A percentile compares a stretch with the other conserved stretches of the same genome.
These are phyloP conservation scores for Pichiaceae sp. DNA, from an alignment of 1,139 yeast genomes.

Conservation along the genomic window DNA sequence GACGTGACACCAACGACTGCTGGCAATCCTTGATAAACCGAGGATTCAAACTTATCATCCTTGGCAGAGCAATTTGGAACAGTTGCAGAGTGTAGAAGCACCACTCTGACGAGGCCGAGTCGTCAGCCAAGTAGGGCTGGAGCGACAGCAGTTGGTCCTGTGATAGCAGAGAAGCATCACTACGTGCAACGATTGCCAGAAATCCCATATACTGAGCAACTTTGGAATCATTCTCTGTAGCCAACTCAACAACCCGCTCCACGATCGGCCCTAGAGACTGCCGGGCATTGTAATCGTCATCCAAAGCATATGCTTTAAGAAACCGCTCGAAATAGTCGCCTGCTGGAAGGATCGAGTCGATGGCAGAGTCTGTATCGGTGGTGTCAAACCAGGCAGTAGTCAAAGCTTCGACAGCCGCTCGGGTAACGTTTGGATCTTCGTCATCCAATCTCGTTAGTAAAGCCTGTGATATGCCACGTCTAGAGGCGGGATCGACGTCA, in stretches of 20 bases:
- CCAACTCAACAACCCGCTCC: slow-evolving; percentile 24
- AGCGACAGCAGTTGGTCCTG: slow-evolving; percentile 60
- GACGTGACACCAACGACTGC: slow-evolving; percentile 37
- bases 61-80: slow-evolving; percentile 40
- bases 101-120: slow-evolving; percentile 29
- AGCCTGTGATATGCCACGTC: slow-evolving; percentile 37
- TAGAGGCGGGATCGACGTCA: slow-evolving; percentile 26
- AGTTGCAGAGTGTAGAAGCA: slow-evolving; percentile 45
- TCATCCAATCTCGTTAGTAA: slow-evolving; percentile 54
- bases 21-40: slow-evolving; percentile 46
- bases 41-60: slow-evolving; percentile 36
- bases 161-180: slow-evolving; percentile 41
- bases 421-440: slow-evolving; percentile 55
- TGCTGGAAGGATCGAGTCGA: background rate
- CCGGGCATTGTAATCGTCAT: slow-evolving; percentile 20
- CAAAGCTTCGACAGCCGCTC: slow-evolving; percentile 33
- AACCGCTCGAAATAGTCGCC: slow-evolving; percentile 34
- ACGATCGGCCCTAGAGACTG: slow-evolving; percentile 20
- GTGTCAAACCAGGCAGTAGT: slow-evolving; percentile 37
- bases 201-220: slow-evolving; percentile 36
- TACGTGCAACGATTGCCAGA: slow-evolving; percentile 43
- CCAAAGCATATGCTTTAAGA: slow-evolving; percentile 32
- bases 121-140: slow-evolving; percentile 51
- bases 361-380: background rate
- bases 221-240: slow-evolving; percentile 13